Percentiles rank a stretch among this genome's conserved stretches.
Evolutionary conservation across 2,329 filamentous ascomycete species (phyloP).

Genomic region (Didymella pomorum): DNA sequence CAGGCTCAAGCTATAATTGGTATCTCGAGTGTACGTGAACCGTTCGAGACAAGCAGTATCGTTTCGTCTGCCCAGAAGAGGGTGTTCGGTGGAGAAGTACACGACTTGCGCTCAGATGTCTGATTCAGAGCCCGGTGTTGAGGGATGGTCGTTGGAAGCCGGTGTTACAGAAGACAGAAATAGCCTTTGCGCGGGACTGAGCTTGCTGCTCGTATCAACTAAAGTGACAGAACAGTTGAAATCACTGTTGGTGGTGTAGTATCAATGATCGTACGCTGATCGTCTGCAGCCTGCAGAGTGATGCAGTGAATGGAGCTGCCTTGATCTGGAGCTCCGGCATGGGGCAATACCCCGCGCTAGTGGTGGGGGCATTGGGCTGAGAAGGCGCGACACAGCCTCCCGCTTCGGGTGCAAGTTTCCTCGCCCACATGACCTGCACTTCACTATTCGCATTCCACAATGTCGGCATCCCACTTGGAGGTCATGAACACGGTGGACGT

Average conservation of each 20-base stretch:
- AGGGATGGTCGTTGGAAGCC: slow-evolving; percentile 28
- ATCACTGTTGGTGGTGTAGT: not conserved
- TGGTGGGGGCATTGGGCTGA: slow-evolving; percentile 15
- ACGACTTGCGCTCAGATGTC: slow-evolving; percentile 22
- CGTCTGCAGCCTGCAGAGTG: slow-evolving; percentile 2
- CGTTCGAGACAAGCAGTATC: slow-evolving; percentile 7
- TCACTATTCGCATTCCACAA: not conserved
- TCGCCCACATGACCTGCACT: slow-evolving; percentile 1
- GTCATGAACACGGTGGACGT: not conserved
- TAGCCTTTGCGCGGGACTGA: slow-evolving; percentile 15
- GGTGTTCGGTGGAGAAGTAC: slow-evolving; percentile 7
- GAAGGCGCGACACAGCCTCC: slow-evolving; percentile 9
- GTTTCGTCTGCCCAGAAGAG: slow-evolving; percentile 23
- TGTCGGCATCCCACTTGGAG: not conserved
- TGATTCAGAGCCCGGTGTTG: slow-evolving; percentile 26
- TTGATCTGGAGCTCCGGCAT: slow-evolving; percentile 29
- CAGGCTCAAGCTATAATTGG: slow-evolving; percentile 24
- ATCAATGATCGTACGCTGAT: not conserved
- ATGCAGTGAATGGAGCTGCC: slow-evolving; percentile 29
- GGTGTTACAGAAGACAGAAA: slow-evolving; percentile 31
- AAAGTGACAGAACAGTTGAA: not conserved
- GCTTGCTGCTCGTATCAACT: slow-evolving; percentile 1
- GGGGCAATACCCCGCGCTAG: slow-evolving; percentile 26
- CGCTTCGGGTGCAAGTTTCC: slow-evolving; percentile 2
- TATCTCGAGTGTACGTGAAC: slow-evolving; percentile 10